These are phyloP conservation scores for Dendrostoma leiphaemia DNA, from an alignment of 2,329 filamentous ascomycete species.

Conservation along the genomic window DNA sequence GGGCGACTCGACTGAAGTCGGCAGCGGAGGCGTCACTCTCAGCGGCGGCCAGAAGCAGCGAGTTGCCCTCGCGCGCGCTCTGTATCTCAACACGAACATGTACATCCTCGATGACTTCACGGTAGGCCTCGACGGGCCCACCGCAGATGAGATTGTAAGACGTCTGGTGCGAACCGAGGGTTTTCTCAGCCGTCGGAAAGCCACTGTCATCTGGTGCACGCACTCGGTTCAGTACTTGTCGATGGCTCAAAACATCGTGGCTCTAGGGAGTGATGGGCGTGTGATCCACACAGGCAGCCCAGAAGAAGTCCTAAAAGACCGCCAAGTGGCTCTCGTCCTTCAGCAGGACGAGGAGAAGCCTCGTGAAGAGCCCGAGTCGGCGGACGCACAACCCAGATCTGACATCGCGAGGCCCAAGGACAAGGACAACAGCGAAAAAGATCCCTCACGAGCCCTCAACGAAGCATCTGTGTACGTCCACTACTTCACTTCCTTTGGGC, in stretches of 20 bases:
- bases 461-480: constrained; percentile 7
- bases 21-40: constrained; percentile 39
- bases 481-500: constrained; percentile 11
- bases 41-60: constrained; percentile 41
- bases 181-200: constrained; percentile 27
- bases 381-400: no score
- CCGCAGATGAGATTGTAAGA: constrained; percentile 3
- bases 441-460: background rate
- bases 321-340: background rate
- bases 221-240: constrained; percentile 27
- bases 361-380: background rate
- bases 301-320: background rate
- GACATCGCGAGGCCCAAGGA: no score
- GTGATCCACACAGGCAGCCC: background rate
- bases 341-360: background rate
- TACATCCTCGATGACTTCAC: constrained; percentile 14
- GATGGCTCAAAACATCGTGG: background rate
- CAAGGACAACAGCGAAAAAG: background rate
- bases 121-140: constrained; percentile 10
- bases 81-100: constrained; percentile 8
- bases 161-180: background rate
- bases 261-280: background rate
- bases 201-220: constrained; percentile 32
- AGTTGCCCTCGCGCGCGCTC: constrained; percentile 19
- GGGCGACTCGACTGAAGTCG: constrained; percentile 37